Evolutionary conservation across 1,139 yeast genomes (phyloP), one percentile per base, ranked within the genome.

Genomic region (Zhuliangozyma blackwelliae): DNA sequence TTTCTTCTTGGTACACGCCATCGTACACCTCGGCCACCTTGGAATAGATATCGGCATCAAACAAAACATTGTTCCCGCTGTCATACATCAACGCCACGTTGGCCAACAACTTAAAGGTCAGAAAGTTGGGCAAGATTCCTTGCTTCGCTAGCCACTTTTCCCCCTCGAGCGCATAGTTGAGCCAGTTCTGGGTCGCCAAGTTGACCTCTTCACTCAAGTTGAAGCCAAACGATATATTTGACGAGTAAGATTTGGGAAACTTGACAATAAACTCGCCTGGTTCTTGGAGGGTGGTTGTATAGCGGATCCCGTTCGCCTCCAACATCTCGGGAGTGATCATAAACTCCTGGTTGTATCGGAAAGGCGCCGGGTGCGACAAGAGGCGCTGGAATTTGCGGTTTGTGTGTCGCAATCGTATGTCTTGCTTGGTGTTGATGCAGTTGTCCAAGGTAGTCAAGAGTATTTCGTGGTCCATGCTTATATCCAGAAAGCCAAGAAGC

Each of bases 251-350:
- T 39, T 69, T 67, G 0, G 89, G 88, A 41, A 62, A 78, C 39
- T 72, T 77, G 35, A 82, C 59, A 5, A 82, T 59, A 41, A 69
- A 67, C 33, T 82, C 84, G 0, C 87, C 86, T 1, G 82, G 79
- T 27, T 62, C 63, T 53, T 82, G 89, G 10, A 68, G 50, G 0
- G 75, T 59, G 6, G 72, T 67, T 32, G 65, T 62, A 27, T 63
- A 72, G 7, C 52, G 59, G 16, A 82, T 79, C 0, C 78, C 80
- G 32, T 65, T 49, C 21, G 60, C 55, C n/a, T 50, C 46, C n/a
- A 82, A 54, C 20, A 64, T 45, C 16, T 63, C 60, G 0, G 87
- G 84, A 0, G 77, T 63, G 7, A 82, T 59, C 39, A 72, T 53
- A 27, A 63, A 51, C 32, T 72, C 77, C 40, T 64, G 70, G 42